Conservation (phyloP, 192 early-diverging fungal species). For the Coemansia sp. region DNA sequence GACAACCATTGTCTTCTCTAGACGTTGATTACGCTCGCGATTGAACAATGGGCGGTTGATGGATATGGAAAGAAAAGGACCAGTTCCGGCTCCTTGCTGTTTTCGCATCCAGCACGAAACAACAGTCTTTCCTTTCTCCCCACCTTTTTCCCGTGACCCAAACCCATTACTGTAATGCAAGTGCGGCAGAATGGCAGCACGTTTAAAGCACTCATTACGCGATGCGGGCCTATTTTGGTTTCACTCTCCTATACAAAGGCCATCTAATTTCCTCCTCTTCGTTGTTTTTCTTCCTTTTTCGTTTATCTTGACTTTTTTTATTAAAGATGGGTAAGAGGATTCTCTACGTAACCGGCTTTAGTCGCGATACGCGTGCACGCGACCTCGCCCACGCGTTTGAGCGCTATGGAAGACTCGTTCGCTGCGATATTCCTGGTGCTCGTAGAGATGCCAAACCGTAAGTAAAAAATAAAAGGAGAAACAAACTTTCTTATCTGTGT, state of each 20-base stretch:
- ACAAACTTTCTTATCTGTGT: background rate
- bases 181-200: background rate
- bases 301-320: constrained; percentile 1
- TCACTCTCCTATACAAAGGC: background rate
- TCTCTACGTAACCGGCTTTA: constrained; percentile 82
- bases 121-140: no score
- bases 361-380: constrained; percentile 75
- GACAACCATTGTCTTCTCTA: no score
- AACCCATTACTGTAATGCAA: background rate
- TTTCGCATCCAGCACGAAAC: no score
- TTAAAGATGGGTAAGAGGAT: constrained; percentile 60
- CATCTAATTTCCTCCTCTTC: background rate
- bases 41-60: no score
- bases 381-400: constrained; percentile 96
- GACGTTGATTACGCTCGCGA: no score
- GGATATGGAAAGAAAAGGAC: no score
- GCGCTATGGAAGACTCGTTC: constrained; percentile 81
- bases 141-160: background rate
- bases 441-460: constrained; percentile 69
- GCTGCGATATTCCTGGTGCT: constrained; percentile 84
- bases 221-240: background rate
- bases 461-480: constrained; percentile 35
- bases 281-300: background rate
- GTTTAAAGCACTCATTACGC: background rate
- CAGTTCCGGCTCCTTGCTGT: no score